phyloP scores from a whole-genome alignment of 768 basidiomycete species.

The Gloeophyllum trabeum region DNA sequence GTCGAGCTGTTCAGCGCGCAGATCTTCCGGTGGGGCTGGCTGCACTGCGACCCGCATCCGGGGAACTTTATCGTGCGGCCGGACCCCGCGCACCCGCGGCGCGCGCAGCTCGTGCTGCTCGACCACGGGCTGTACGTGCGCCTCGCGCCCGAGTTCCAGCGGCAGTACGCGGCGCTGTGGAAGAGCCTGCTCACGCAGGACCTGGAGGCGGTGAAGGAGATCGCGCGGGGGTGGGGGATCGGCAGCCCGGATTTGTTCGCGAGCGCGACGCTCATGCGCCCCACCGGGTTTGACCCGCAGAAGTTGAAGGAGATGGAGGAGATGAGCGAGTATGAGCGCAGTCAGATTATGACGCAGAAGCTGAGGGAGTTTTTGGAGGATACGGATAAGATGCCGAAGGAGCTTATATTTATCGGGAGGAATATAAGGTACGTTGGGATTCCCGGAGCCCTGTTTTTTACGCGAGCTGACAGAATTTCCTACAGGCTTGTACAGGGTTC shows the following conservation, averaged over 20 bases:
- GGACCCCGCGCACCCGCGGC: slow-evolving; percentile 29
- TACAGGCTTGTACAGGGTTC: neutral
- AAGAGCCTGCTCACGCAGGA: slow-evolving; percentile 47
- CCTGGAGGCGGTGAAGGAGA: slow-evolving; percentile 35
- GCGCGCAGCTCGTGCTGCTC: slow-evolving; percentile 67
- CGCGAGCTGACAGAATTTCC: neutral
- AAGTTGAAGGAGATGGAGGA: slow-evolving; percentile 11
- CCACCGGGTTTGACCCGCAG: slow-evolving; percentile 30
- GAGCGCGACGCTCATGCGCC: slow-evolving; percentile 60
- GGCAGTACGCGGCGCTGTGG: slow-evolving; percentile 76
- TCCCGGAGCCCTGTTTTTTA: slow-evolving; percentile 1
- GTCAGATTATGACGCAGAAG: slow-evolving; percentile 55
- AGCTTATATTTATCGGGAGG: slow-evolving; percentile 60
- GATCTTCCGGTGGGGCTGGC: slow-evolving; percentile 90
- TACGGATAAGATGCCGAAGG: slow-evolving; percentile 73
- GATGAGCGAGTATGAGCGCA: slow-evolving; percentile 57
- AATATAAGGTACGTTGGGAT: slow-evolving; percentile 49
- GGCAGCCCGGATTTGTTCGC: slow-evolving; percentile 64
- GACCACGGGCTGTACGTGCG: slow-evolving; percentile 89
- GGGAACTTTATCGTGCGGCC: slow-evolving; percentile 72
- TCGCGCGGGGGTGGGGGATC: slow-evolving; percentile 56
- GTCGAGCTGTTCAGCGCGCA: slow-evolving; percentile 80
- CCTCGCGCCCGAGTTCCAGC: slow-evolving; percentile 53
- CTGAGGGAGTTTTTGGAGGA: slow-evolving; percentile 57
- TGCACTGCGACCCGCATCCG: slow-evolving; percentile 69